Evolutionary conservation across 257 asterid species (phyloP).

Genomic region (Lycium barbarum): DNA sequence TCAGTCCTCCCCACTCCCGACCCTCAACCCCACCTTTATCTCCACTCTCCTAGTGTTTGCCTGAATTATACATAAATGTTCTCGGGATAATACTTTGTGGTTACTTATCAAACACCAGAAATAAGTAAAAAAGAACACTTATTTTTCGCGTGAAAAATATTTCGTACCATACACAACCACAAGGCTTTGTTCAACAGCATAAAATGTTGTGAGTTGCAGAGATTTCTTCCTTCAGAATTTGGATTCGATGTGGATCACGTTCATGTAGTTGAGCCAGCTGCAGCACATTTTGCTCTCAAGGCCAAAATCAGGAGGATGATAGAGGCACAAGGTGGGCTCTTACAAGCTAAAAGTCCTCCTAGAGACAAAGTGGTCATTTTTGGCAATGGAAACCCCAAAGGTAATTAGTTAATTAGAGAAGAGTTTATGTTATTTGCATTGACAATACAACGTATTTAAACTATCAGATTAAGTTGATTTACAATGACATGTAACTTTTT

Average conservation of each 20-base stretch:
- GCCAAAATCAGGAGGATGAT: slow-evolving; percentile 50
- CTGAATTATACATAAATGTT: neutral
- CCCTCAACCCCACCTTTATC: too few relatives aligned
- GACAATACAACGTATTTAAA: too few relatives aligned
- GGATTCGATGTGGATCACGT: slow-evolving; percentile 70
- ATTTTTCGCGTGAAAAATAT: neutral
- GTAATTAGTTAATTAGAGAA: slow-evolving; percentile 34
- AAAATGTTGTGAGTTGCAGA: slow-evolving; percentile 44
- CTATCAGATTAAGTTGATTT: too few relatives aligned
- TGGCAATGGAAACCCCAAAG: slow-evolving; percentile 80
- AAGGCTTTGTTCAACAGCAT: too few relatives aligned
- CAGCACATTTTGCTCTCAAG: slow-evolving; percentile 47
- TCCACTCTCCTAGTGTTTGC: neutral
- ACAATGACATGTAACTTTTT: too few relatives aligned
- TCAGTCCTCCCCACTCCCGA: too few relatives aligned
- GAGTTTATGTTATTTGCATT: too few relatives aligned
- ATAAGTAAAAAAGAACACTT: neutral
- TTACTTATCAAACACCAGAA: neutral
- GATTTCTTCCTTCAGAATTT: slow-evolving; percentile 77
- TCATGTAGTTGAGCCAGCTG: slow-evolving; percentile 64
- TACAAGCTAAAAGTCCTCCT: slow-evolving; percentile 53
- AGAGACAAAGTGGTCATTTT: slow-evolving; percentile 45
- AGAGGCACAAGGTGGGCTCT: slow-evolving; percentile 57
- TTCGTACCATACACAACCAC: neutral
- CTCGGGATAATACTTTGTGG: neutral